Percentiles rank a stretch among this genome's conserved stretches.
Evolutionary conservation across 208 protist genomes (phyloP).

Genomic region (Acanthamoeba lugdunensis): DNA sequence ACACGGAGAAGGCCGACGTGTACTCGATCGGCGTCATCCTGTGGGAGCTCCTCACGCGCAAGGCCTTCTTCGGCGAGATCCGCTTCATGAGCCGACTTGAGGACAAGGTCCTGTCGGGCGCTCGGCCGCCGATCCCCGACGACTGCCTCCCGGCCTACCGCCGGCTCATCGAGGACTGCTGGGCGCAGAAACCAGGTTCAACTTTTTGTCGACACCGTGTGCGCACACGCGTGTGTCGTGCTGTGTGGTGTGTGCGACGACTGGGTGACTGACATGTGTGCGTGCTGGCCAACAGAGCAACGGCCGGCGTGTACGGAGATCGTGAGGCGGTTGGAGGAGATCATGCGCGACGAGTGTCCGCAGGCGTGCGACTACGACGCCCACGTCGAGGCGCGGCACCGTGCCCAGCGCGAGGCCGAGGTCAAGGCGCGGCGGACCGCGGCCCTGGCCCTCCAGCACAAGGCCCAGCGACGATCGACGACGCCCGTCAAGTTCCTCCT

Average conservation of each 20-base stretch:
- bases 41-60: slow-evolving; percentile 35
- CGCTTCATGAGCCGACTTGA: slow-evolving; percentile 59
- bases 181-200: background rate
- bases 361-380: background rate
- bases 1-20: slow-evolving; percentile 27
- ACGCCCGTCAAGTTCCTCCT: background rate
- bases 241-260: no score
- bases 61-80: slow-evolving; percentile 27
- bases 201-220: background rate
- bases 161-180: slow-evolving; percentile 8
- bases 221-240: background rate
- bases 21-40: slow-evolving; percentile 60
- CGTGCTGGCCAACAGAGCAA: background rate
- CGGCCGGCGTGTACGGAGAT: background rate
- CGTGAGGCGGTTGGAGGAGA: background rate
- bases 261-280: no score
- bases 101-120: background rate
- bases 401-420: background rate
- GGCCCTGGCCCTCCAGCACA: no score
- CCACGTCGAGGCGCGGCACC: background rate
- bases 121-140: background rate
- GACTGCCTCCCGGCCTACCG: slow-evolving; percentile 1
- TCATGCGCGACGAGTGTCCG: background rate
- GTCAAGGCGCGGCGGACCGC: background rate
- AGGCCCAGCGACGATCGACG: background rate